Evolutionary conservation across 352 stramenopile genomes (phyloP), one percentile per base, ranked within the genome.

Genomic region (Phytopythium delawarense): DNA sequence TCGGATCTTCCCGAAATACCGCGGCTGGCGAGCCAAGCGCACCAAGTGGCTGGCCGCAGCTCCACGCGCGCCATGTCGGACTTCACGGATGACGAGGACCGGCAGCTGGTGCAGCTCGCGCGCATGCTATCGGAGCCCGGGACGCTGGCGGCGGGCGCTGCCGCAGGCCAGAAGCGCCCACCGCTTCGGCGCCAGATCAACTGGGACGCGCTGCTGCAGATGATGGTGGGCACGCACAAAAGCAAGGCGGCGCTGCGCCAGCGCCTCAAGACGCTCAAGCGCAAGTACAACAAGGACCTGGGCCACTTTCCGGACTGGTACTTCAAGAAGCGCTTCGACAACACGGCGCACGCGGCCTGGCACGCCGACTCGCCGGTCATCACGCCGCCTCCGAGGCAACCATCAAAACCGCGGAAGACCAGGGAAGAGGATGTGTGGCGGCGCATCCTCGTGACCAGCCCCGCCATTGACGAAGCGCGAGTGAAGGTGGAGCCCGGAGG

Each of bases 191-290:
- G 39, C 7, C 62, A 69, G 16, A 73, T 84, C 59, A 11, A 53
- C 32, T 87, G 77, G 77, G 62, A 71, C 4, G 39, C 58, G 20
- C 45, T 87, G 6, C 57, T 61, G 15, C 55, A 58, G n/a, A 49
- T 59, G 7, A 83, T 84, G 71, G 32, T 61, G 46, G 28, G 30
- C 45, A 64, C 62, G 2, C 64, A 62, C 34, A 76, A 82, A 40
- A 46, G 59, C 0, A 83, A 83, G 44, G 58, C 74, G 4, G 67
- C 51, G 11, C 62, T 87, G 13, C 73, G 63, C 2, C 78, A 84
- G 65, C 78, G 78, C 18, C 65, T 87, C 5, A 87, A 87, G 45
- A 87, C 78, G 3, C 66, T 87, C 7, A 87, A 87, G 48, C 73
- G 75, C n/a, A 84, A 67, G 1, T 56, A 87, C 37, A 74, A 71